phyloP scores from a whole-genome alignment of 352 stramenopile genomes.

The Achlya hypogyna region DNA sequence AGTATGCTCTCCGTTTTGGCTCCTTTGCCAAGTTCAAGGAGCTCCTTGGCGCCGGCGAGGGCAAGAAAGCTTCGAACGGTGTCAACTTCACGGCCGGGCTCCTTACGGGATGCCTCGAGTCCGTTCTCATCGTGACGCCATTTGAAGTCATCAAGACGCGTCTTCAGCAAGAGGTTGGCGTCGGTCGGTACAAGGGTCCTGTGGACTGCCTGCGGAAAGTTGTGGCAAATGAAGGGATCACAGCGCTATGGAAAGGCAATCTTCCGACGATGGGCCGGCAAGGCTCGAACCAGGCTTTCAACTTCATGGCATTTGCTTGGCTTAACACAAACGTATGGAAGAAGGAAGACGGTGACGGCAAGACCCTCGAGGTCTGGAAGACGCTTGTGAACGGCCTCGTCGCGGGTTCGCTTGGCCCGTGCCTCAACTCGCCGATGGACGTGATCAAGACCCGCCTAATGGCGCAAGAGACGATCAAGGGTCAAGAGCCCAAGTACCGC shows the following conservation, averaged over 20 bases:
- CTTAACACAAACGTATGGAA: constrained; percentile 90
- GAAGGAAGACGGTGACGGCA: constrained; percentile 83
- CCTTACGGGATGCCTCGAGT: constrained; percentile 90
- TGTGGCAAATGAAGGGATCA: constrained; percentile 87
- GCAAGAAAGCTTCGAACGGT: constrained; percentile 51
- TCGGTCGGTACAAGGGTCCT: constrained; percentile 83
- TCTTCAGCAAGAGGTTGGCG: constrained; percentile 91
- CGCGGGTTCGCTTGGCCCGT: constrained; percentile 72
- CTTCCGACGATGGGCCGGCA: constrained; percentile 95
- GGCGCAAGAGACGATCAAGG: constrained; percentile 81
- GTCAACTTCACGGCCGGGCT: constrained; percentile 88
- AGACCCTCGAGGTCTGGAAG: constrained; percentile 88
- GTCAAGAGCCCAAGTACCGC: constrained; percentile 92
- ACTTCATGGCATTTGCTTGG: constrained; percentile 93
- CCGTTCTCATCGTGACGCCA: constrained; percentile 94
- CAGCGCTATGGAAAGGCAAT: constrained; percentile 93
- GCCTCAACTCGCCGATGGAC: constrained; percentile 86
- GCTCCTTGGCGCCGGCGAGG: constrained; percentile 58
- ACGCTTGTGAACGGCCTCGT: constrained; percentile 92
- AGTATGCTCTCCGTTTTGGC: constrained; percentile 83
- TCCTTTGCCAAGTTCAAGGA: constrained; percentile 83
- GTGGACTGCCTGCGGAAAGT: constrained; percentile 91
- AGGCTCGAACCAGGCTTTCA: constrained; percentile 97
- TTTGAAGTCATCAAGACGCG: constrained; percentile 98
- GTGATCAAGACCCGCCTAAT: constrained; percentile 94